Evolutionary conservation across 495 filamentous ascomycete species (phyloP), one percentile per base, ranked within the genome.

Genomic region (Penicillium malachiteum): DNA sequence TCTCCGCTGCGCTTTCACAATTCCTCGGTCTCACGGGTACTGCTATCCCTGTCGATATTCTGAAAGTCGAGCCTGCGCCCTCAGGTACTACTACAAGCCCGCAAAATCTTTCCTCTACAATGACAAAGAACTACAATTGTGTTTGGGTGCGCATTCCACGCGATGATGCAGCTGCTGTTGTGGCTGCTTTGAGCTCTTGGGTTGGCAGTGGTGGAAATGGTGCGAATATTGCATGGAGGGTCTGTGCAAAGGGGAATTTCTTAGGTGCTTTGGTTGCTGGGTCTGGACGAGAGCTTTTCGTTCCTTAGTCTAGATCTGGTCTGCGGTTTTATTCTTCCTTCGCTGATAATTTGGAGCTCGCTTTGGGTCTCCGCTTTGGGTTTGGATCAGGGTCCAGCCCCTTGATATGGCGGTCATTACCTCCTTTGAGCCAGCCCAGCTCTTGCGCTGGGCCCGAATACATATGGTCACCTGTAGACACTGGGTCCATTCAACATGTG

Each of bases 21-120:
- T 96, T 89, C 72, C 83, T 96, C 16, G 93, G 93, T 8, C 62
- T 87, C 32, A 83, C 83, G 2, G 93, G 93, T 33, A 77, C 87
- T 5, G 82, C 87, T 1, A 90, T 96, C 17, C 75, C 87, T 0
- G 71, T 96, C 55, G 93, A 97, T 62, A 86, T 96, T 33, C 76
- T 97, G 7, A 84, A 88, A 41, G 70, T 88, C 5, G 71, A 80
- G 37, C 30, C 40, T n/a, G 54, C 31, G 11, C 46, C 41, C 11
- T 16, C 56, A 3, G 16, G 44, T 16, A 10, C 17, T 0, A 18
- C 33, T 30, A 26, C 37, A 26, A 26, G 21, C 4, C 21, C 21
- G 13, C 39, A 44, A 10, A 50, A 18, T 10, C 35, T 33, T 8
- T 21, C 32, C 11, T 8, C 45, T 10, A 50, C 33, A 14, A 34